phyloP scores from a whole-genome alignment of 768 basidiomycete species.

The Lentinula sp. region DNA sequence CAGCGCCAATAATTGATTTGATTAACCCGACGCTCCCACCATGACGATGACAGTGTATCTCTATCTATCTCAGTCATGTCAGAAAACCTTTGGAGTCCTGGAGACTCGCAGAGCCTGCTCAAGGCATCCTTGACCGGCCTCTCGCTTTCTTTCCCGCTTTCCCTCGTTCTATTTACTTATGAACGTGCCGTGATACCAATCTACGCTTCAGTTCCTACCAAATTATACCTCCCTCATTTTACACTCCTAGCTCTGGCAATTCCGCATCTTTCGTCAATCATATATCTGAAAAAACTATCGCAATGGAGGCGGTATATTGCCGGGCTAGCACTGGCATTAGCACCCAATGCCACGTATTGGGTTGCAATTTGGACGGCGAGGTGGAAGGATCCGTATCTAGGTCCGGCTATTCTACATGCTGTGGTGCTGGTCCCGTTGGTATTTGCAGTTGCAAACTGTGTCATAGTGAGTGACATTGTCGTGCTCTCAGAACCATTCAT shows the following conservation, averaged over 20 bases:
- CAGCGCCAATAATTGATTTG: neutral
- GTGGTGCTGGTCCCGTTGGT: constrained; percentile 51
- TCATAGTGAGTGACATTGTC: neutral
- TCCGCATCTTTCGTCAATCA: constrained; percentile 12
- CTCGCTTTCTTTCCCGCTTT: constrained; percentile 23
- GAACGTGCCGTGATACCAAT: constrained; percentile 60
- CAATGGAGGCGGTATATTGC: constrained; percentile 26
- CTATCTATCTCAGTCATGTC: neutral
- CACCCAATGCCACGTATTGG: constrained; percentile 67
- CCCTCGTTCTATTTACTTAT: constrained; percentile 57
- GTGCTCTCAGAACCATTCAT: neutral
- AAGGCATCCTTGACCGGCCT: neutral
- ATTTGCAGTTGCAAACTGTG: constrained; percentile 28
- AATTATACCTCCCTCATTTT: constrained; percentile 38
- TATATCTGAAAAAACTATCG: neutral
- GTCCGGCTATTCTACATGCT: constrained; percentile 54
- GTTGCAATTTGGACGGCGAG: constrained; percentile 54
- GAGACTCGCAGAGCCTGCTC: neutral
- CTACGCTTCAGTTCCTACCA: constrained; percentile 57
- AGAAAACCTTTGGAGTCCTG: neutral
- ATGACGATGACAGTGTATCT: neutral
- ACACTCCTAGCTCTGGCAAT: constrained; percentile 34
- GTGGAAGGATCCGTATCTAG: constrained; percentile 42
- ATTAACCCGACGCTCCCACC: neutral
- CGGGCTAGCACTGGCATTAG: constrained; percentile 33